These are phyloP conservation scores for Bacidia gigantensis DNA, from an alignment of 495 filamentous ascomycete genomes.

Conservation along the genomic window DNA sequence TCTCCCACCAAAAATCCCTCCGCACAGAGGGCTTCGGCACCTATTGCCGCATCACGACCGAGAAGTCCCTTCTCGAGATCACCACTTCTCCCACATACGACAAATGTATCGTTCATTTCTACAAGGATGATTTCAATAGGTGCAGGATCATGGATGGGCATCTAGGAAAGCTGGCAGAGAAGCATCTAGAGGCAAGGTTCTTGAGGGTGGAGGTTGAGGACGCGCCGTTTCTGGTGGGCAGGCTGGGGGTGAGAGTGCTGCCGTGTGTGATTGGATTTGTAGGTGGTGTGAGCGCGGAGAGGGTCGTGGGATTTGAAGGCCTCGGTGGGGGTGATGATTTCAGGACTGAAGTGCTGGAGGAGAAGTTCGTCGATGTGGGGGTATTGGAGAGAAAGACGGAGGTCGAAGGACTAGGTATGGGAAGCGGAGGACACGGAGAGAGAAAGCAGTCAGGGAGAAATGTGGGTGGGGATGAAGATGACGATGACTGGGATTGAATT, in stretches of 20 bases:
- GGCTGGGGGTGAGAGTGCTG: slow-evolving; percentile 53
- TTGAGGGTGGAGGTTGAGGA: slow-evolving; percentile 57
- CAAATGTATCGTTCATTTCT: slow-evolving; percentile 60
- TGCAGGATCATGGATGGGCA: slow-evolving; percentile 58
- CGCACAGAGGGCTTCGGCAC: slow-evolving; percentile 25
- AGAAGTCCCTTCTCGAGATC: slow-evolving; percentile 54
- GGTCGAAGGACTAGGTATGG: slow-evolving; percentile 16
- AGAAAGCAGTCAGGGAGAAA: slow-evolving; percentile 23
- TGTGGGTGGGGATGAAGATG: slow-evolving; percentile 19
- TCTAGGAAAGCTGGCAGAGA: slow-evolving; percentile 41
- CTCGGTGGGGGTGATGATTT: slow-evolving; percentile 48
- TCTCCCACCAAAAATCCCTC: slow-evolving; percentile 31
- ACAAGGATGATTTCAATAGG: slow-evolving; percentile 58
- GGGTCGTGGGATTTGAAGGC: slow-evolving; percentile 65
- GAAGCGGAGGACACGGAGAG: slow-evolving; percentile 23
- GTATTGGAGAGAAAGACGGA: slow-evolving; percentile 45
- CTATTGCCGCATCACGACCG: slow-evolving; percentile 48
- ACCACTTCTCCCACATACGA: slow-evolving; percentile 44
- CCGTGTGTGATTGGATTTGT: slow-evolving; percentile 66
- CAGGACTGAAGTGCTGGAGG: slow-evolving; percentile 49
- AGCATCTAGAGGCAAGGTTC: slow-evolving; percentile 57
- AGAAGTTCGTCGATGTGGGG: slow-evolving; percentile 41
- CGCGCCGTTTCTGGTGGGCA: slow-evolving; percentile 59
- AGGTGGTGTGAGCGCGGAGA: slow-evolving; percentile 50
- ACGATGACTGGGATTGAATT: slow-evolving; percentile 45